Base-by-base conservation (phyloP, 768 basidiomycete species). In the Lepiota venenata region DNA sequence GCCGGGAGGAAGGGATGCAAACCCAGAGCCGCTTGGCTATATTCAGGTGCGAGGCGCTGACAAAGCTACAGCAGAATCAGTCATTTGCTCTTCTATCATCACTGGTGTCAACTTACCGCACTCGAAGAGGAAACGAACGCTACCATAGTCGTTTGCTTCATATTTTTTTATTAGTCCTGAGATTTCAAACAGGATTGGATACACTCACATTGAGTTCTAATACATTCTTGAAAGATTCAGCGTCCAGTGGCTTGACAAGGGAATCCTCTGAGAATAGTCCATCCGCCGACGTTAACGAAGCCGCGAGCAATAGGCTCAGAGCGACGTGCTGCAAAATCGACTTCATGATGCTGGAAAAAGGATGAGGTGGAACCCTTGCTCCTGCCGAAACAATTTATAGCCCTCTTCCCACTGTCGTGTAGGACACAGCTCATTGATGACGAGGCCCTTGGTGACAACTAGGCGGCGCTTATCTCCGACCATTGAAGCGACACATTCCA, bases 121-220 rank as follows among this genome's bases (percentile, higher is more conserved):
- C 88, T 93, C 91, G 93, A 94, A 2, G 92, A 89, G 18, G 93
- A 94, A 14, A 93, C 87, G 64, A 95, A 97, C 1, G 92, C 93
- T 12, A 95, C 84, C 64, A 94, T 70, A 56, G 76, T 81, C 25
- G 90, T 87, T 69, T 79, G 73, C 90, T 91, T 59, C 11, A 15
- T 14, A 36, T 18, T 42, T 14, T 52, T 45, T 4, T 35, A 52
- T 1, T 50, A 48, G 7, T 6, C 14, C 15, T 20, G 38, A 55
- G 35, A 4, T 16, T 49, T 42, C n/a, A 7, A 15, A 20, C n/a
- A 16, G 27, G 15, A 47, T 55, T 25, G 32, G 44, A 16, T 12
- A 11, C n/a, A 70, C 87, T 56, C 66, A 93, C 91, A 61, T 91
- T 90, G 40, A 74, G 73, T 65, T 84, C 85, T 83, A 93, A 83